Conservation (phyloP, 768 basidiomycete species). For the Cystofilobasidium capitatum region DNA sequence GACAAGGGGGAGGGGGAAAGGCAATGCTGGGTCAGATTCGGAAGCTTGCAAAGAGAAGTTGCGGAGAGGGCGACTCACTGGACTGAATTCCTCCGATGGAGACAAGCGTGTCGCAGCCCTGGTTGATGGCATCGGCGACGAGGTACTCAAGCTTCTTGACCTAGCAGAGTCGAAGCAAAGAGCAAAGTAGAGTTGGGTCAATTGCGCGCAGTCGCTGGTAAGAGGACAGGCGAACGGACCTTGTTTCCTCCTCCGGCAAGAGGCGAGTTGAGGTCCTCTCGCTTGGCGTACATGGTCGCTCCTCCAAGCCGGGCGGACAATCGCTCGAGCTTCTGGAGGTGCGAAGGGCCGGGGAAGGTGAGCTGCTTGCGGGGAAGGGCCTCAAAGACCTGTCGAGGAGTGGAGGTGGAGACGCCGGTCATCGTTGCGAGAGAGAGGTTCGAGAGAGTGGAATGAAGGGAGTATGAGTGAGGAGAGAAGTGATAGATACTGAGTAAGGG, state of each 20-base stretch:
- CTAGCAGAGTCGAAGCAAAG: no score
- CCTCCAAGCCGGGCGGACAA: conserved; percentile 29
- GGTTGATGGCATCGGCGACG: conserved; percentile 31
- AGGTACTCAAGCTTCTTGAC: conserved; percentile 31
- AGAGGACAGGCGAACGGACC: conserved; percentile 26
- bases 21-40: not conserved
- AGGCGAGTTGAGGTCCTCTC: conserved; percentile 33
- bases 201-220: conserved; percentile 2
- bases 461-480: no score
- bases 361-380: not conserved
- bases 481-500: no score
- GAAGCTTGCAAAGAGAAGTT: not conserved
- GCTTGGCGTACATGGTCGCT: conserved; percentile 31
- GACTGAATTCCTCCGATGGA: conserved; percentile 32
- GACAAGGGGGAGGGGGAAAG: not conserved
- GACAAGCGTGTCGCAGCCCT: conserved; percentile 32
- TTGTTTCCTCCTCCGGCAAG: conserved; percentile 34
- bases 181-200: not conserved
- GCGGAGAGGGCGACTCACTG: conserved; percentile 15
- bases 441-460: no score
- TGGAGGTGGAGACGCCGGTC: not conserved
- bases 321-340: conserved; percentile 30
- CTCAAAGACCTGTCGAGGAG: not conserved
- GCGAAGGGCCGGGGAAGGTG: conserved; percentile 29
- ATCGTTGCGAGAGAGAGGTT: not conserved